phyloP scores from a whole-genome alignment of 768 basidiomycete species.

The Neoboletus magnificus region DNA sequence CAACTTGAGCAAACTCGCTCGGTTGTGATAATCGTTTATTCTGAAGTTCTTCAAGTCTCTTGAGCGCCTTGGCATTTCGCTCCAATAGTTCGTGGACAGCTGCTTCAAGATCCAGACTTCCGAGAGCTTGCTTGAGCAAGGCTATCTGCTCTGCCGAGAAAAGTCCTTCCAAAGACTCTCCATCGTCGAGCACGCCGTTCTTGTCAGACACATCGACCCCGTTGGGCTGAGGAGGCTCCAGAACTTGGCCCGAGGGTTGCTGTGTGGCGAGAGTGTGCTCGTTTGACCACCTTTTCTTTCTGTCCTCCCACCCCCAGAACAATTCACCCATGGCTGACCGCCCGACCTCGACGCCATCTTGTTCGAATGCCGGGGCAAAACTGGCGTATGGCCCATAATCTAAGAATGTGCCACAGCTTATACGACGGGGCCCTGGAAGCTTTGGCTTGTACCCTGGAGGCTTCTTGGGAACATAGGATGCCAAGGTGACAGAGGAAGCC shows the following conservation, averaged over 20 bases:
- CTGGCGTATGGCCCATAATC: slow-evolving; percentile 75
- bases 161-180: slow-evolving; percentile 48
- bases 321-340: slow-evolving; percentile 57
- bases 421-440: slow-evolving; percentile 47
- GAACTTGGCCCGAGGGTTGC: not conserved
- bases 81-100: slow-evolving; percentile 68
- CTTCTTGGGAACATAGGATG: slow-evolving; percentile 50
- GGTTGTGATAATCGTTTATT: slow-evolving; percentile 47
- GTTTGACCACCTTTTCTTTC: slow-evolving; percentile 32
- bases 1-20: slow-evolving; percentile 45
- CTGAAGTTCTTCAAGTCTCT: slow-evolving; percentile 65
- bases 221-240: slow-evolving; percentile 8
- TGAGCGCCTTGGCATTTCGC: slow-evolving; percentile 60
- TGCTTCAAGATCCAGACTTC: slow-evolving; percentile 61
- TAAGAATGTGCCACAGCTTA: slow-evolving; percentile 66
- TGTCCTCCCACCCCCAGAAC: slow-evolving; percentile 49
- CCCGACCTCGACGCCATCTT: slow-evolving; percentile 72
- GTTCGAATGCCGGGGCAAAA: slow-evolving; percentile 79
- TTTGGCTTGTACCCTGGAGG: slow-evolving; percentile 40
- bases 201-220: slow-evolving; percentile 8
- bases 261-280: slow-evolving; percentile 12
- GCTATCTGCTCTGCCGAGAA: slow-evolving; percentile 54
- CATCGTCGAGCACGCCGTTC: slow-evolving; percentile 28
- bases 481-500: slow-evolving; percentile 43
- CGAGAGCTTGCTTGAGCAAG: slow-evolving; percentile 57